Base-by-base conservation (phyloP, 2,329 filamentous ascomycete genomes). In the Huntiella omanensis region DNA sequence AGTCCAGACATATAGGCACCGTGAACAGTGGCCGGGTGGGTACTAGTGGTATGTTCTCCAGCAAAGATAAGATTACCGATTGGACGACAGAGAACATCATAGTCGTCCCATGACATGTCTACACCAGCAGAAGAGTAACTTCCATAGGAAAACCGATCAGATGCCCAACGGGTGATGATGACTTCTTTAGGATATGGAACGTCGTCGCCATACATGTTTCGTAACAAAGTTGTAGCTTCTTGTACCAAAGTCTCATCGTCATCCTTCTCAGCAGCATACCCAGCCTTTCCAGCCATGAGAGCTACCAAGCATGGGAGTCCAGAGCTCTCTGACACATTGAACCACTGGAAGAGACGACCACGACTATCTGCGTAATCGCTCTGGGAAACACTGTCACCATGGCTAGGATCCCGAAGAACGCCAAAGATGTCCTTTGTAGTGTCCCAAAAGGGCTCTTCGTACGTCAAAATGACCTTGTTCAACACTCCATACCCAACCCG, bases 291-390 rank as follows among this genome's bases (percentile, higher is more conserved):
- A 43, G 88, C 88, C 88, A 98, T 95, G 22, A 98, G 70, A 6
- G 85, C 91, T 50, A 96, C 77, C 17, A 95, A 69, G 44, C 86
- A 85, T 1, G 83, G 91, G 33, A 93, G 67, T 1, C 92, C 92
- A 40, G 83, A 86, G 3, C 84, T 93, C 54, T 85, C 83, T 50
- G 86, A 80, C 46, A 86, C 85, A 55, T 98, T 96, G 74, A 94
- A 96, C 74, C 94, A 96, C 54, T 98, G 75, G 56, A 96, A 98
- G 62, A 94, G 94, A 17, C 87, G 80, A n/a, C 88, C 88, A 45
- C 88, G 76, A 51, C 77, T 78, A 3, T 71, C 67, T 4, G 77
- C 68, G 56, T 96, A 96, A 5, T 47, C 38, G 17, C 32, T 38
- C 19, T 47, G 49, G 3, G n/a, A 33, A 5, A 39, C 17, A 53